Conservation (phyloP, 2,329 filamentous ascomycete genomes). For the Aspergillus chevalieri region DNA sequence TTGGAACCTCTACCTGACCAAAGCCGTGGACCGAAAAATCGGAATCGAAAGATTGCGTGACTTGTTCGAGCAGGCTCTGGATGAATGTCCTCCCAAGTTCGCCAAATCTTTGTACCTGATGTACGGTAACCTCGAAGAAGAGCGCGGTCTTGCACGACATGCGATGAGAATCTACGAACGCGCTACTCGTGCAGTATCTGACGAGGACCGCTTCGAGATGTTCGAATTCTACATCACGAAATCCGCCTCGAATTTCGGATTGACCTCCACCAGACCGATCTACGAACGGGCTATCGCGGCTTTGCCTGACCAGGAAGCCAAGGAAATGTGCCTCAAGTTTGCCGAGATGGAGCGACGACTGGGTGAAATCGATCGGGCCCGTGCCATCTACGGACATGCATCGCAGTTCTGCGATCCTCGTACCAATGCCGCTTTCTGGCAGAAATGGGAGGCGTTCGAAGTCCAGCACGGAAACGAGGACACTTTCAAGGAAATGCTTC, state of each 20-base stretch:
- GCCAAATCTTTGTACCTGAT: constrained; percentile 94
- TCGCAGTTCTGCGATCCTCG: constrained; percentile 96
- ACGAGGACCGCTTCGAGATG: constrained; percentile 94
- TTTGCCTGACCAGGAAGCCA: constrained; percentile 86
- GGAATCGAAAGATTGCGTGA: constrained; percentile 90
- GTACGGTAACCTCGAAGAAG: constrained; percentile 97
- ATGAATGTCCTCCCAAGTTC: constrained; percentile 90
- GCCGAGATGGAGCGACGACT: constrained; percentile 91
- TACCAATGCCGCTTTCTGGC: constrained; percentile 85
- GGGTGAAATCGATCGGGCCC: constrained; percentile 88
- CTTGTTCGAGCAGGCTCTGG: constrained; percentile 93
- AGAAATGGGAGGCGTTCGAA: constrained; percentile 95
- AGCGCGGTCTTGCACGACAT: constrained; percentile 85
- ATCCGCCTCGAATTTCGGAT: constrained; percentile 93
- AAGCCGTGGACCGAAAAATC: constrained; percentile 93
- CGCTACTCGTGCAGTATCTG: constrained; percentile 86
- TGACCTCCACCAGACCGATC: constrained; percentile 88
- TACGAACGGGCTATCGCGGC: constrained; percentile 93
- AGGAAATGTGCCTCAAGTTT: constrained; percentile 98
- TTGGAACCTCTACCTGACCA: constrained; percentile 97
- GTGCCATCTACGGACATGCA: constrained; percentile 92
- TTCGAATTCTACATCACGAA: constrained; percentile 99
- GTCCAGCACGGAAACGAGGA: constrained; percentile 98
- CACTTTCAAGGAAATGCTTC: constrained; percentile 98
- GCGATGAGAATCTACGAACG: constrained; percentile 99